Evolutionary conservation across 1,139 yeast genomes (phyloP).

Genomic region (Suhomyces bokatorum): DNA sequence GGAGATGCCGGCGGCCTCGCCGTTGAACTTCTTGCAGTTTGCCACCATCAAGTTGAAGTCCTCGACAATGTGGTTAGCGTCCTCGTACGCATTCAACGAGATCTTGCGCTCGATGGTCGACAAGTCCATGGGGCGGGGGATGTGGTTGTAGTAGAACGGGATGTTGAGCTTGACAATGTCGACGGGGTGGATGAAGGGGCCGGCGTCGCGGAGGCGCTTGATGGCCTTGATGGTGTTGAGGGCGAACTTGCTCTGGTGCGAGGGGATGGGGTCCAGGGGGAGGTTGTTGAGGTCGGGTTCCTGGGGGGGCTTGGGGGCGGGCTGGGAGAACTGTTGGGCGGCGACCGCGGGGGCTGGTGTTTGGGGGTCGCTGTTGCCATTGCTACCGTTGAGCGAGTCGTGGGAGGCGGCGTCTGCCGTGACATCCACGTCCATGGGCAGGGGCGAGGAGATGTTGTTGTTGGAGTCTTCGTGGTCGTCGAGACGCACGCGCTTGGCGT

Average conservation of each 20-base stretch:
- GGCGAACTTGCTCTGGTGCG: conserved; percentile 79
- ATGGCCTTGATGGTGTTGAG: conserved; percentile 72
- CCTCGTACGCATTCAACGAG: conserved; percentile 65
- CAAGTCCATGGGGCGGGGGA: conserved; percentile 90
- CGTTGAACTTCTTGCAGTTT: conserved; percentile 84
- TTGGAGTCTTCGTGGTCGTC: conserved; percentile 16
- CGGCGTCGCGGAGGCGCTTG: conserved; percentile 88
- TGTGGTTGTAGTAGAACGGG: conserved; percentile 84
- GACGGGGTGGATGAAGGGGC: conserved; percentile 86
- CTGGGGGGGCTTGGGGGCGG: conserved; percentile 71
- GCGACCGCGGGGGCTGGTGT: conserved; percentile 18
- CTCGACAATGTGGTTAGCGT: conserved; percentile 64
- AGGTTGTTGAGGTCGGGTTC: conserved; percentile 74
- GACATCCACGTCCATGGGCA: background rate
- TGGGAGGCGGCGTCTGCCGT: too few species aligned
- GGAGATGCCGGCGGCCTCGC: conserved; percentile 77
- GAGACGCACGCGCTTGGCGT: conserved; percentile 24
- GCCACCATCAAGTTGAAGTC: conserved; percentile 85
- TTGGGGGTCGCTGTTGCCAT: conserved; percentile 1
- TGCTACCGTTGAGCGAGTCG: too few species aligned
- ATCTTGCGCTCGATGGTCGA: conserved; percentile 86
- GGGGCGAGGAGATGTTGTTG: background rate
- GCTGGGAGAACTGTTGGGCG: conserved; percentile 34
- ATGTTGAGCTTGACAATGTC: conserved; percentile 85
- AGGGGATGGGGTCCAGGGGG: conserved; percentile 73